Base-by-base conservation (phyloP, 208 protist genomes). In the Leishmania aethiopica region DNA sequence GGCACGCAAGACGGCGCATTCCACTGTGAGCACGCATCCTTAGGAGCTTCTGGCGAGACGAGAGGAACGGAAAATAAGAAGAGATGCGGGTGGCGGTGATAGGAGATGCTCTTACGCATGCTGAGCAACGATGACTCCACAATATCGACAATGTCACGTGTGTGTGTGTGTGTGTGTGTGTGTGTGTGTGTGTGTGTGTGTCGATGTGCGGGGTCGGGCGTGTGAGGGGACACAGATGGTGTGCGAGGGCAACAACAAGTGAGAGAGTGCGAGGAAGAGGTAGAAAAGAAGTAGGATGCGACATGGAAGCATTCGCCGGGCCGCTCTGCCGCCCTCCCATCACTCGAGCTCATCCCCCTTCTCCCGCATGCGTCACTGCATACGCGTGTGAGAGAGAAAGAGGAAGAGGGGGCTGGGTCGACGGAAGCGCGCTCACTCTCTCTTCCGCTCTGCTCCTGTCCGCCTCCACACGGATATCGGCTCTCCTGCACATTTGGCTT, bases 1-100 rank as follows among this genome's bases (percentile, higher is more conserved):
- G 79, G 57, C 60, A 75, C 40, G 70, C 80, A 83, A 87, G 73
- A 55, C 86, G 86, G 72, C 86, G 86, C 86, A 90, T 89, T 47
- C 11, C 47, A n/a, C n/a, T 49, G 49, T 75, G 59, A n/a, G 51
- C 11, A 8, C n/a, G n/a, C 47, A 32, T 28, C 51, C 60, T 32
- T 35, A n/a, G 10, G 35, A 51, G 73, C 32, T 66, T 64, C 42
- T 17, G 60, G 78, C 64, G 55, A 40, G 28, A 81, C 42, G 42
- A 66, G 32, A 77, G 60, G 57, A 73, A 28, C 28, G 28, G 40
- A 67, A 37, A 62, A 51, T 15, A 51, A 74, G 11, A 74, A 49
- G 70, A 53, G 42, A n/a, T 35, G 45, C 37, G 28, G 25, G 8
- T 15, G 28, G n/a, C 11, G 28, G 70, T 51, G 70, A 32, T 17